These are phyloP conservation scores for Neurospora tetrasperma DNA, from an alignment of 495 filamentous ascomycete species.

Conservation along the genomic window DNA sequence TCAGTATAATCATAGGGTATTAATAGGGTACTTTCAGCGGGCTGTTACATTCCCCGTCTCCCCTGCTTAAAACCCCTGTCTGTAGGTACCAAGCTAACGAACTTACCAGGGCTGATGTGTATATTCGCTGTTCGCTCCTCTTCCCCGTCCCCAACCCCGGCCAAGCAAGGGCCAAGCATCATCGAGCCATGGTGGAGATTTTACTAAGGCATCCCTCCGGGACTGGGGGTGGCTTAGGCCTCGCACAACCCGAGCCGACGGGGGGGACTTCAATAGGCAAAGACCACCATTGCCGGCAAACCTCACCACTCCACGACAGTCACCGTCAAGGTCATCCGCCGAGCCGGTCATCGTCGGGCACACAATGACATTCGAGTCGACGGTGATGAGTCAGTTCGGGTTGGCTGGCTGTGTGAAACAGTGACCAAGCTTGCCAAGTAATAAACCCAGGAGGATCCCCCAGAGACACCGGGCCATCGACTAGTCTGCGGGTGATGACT, in stretches of 20 bases:
- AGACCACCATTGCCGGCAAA: not conserved
- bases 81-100: too few relatives aligned
- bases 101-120: too few relatives aligned
- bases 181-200: not conserved
- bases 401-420: not conserved
- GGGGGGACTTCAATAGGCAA: not conserved
- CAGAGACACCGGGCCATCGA: not conserved
- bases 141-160: not conserved
- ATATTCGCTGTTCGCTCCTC: not conserved
- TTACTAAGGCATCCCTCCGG: not conserved
- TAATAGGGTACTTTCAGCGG: too few relatives aligned
- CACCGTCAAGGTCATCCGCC: not conserved
- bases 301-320: not conserved
- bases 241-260: not conserved
- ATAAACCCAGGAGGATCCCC: not conserved
- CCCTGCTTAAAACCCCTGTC: too few relatives aligned
- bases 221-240: not conserved
- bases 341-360: not conserved
- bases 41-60: too few relatives aligned
- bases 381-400: not conserved
- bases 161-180: not conserved
- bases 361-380: not conserved
- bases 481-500: not conserved
- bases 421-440: not conserved
- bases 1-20: too few relatives aligned